These are phyloP conservation scores for Anthoceros angustus DNA, from an alignment of 225 moss, liverwort and hornwort genomes.

Conservation along the genomic window DNA sequence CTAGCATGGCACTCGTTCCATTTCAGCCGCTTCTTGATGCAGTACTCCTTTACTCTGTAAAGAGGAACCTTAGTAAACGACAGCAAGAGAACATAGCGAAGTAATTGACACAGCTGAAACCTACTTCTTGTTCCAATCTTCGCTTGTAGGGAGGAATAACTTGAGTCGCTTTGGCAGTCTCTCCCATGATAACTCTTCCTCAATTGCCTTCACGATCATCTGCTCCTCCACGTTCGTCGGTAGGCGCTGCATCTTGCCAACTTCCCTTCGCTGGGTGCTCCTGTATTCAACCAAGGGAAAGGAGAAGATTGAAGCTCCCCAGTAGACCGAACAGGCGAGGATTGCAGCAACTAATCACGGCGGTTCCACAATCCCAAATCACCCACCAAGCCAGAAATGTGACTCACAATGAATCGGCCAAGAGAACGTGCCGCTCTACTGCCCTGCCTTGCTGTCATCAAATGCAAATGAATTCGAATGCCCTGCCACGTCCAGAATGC, in stretches of 20 bases:
- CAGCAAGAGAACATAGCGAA: no score
- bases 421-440: no score
- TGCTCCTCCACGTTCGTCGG: conserved; percentile 51
- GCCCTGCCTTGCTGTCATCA: no score
- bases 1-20: conserved; percentile 69
- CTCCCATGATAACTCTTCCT: conserved; percentile 60
- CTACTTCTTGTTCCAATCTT: conserved; percentile 66
- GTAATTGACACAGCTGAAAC: neutral
- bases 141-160: conserved; percentile 38
- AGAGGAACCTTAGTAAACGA: neutral
- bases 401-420: no score
- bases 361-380: no score
- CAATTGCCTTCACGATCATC: conserved; percentile 48
- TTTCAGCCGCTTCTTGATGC: conserved; percentile 68
- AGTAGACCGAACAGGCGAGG: no score
- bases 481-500: no score
- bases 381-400: no score
- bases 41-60: conserved; percentile 58
- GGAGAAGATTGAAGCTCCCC: no score
- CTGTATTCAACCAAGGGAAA: no score
- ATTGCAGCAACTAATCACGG: no score
- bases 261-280: neutral
- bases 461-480: no score
- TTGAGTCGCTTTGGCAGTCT: conserved; percentile 66
- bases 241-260: conserved; percentile 40